A percentile compares a stretch with the other conserved stretches of the same genome.
Evolutionary conservation across 2,329 filamentous ascomycete genomes (phyloP).

Genomic region (Decorospora gaudefroyi): DNA sequence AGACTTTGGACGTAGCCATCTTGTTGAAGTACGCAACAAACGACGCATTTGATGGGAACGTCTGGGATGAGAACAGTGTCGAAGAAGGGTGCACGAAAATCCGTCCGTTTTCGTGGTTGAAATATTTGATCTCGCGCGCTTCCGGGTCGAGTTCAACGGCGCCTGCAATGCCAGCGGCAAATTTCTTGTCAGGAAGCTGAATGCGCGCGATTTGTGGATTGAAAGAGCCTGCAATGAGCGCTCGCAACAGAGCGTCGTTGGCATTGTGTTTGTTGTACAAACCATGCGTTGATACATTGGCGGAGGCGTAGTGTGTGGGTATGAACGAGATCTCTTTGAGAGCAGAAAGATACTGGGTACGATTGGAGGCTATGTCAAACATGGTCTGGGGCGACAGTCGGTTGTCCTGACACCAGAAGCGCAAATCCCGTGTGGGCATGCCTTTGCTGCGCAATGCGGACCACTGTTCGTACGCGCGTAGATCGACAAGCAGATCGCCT

Average conservation of each 20-base stretch:
- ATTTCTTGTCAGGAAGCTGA: slow-evolving; percentile 94
- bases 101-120: slow-evolving; percentile 61
- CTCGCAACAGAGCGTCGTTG: slow-evolving; percentile 54
- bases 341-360: slow-evolving; percentile 81
- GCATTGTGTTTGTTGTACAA: slow-evolving; percentile 56
- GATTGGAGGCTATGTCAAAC: slow-evolving; percentile 84
- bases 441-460: slow-evolving; percentile 64
- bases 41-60: slow-evolving; percentile 71
- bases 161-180: slow-evolving; percentile 81
- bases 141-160: slow-evolving; percentile 93
- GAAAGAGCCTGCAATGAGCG: slow-evolving; percentile 57
- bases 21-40: slow-evolving; percentile 92
- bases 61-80: slow-evolving; percentile 80
- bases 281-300: slow-evolving; percentile 31
- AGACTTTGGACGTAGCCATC: slow-evolving; percentile 89
- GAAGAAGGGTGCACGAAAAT: slow-evolving; percentile 93
- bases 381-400: slow-evolving; percentile 84
- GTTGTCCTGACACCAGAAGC: slow-evolving; percentile 80
- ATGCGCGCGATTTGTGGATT: slow-evolving; percentile 87
- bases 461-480: slow-evolving; percentile 85
- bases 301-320: slow-evolving; percentile 47
- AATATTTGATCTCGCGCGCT: slow-evolving; percentile 89
- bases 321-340: slow-evolving; percentile 86
- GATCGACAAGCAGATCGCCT: slow-evolving; percentile 86
- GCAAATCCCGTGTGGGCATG: slow-evolving; percentile 63